phyloP scores from a whole-genome alignment of 208 protist species.

The Acanthamoeba sp. region DNA sequence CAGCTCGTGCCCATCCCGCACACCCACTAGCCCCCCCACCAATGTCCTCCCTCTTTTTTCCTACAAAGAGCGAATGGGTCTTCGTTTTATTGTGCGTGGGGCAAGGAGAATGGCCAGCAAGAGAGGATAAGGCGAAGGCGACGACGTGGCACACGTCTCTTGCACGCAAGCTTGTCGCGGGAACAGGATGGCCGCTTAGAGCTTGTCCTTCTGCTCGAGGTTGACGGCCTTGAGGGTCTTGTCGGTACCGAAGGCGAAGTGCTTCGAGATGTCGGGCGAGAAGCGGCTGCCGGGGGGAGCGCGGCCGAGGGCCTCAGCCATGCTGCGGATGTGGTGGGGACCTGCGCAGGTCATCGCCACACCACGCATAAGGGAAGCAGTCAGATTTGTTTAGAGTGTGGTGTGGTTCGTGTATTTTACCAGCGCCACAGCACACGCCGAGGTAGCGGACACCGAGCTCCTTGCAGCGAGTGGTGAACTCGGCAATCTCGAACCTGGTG shows the following conservation, averaged over 20 bases:
- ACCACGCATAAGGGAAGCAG: too few species aligned
- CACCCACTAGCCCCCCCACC: neutral
- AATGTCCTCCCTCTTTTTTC: too few species aligned
- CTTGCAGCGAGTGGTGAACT: neutral
- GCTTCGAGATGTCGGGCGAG: conserved; percentile 60
- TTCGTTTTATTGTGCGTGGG: too few species aligned
- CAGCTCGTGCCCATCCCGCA: conserved; percentile 39
- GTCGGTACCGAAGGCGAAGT: conserved; percentile 53
- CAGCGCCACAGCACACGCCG: conserved; percentile 59
- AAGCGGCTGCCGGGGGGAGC: conserved; percentile 22
- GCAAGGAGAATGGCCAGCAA: too few species aligned
- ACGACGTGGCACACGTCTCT: too few species aligned
- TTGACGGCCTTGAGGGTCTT: conserved; percentile 1
- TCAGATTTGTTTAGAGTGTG: too few species aligned
- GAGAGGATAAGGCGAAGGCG: too few species aligned
- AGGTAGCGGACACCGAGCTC: conserved; percentile 44
- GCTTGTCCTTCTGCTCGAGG: conserved; percentile 39
- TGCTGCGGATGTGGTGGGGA: conserved; percentile 46
- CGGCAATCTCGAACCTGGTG: conserved; percentile 40
- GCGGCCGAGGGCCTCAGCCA: conserved; percentile 20
- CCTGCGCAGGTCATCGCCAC: too few species aligned
- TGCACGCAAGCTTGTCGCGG: too few species aligned
- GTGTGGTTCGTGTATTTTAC: too few species aligned
- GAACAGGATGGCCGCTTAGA: too few species aligned
- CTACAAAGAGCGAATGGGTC: too few species aligned